Conservation (phyloP, 805 yeast genomes). For the Barnettozyma salicaria region DNA sequence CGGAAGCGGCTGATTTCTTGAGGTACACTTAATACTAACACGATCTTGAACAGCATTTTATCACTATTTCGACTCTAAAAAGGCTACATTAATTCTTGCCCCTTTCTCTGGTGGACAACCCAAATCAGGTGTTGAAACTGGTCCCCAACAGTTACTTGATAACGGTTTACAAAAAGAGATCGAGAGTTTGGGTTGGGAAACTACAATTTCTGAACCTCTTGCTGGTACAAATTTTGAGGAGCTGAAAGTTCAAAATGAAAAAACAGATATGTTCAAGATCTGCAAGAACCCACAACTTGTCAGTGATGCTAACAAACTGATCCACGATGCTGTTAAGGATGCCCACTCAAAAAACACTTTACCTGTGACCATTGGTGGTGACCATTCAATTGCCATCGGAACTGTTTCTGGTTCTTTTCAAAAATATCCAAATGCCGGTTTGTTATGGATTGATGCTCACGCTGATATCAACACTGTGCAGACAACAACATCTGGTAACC, state of each 20-base stretch:
- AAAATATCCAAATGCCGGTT: constrained; percentile 78
- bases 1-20: too few relatives aligned
- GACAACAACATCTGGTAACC: constrained; percentile 79
- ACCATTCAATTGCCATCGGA: constrained; percentile 93
- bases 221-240: constrained; percentile 39
- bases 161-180: constrained; percentile 65
- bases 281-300: constrained; percentile 76
- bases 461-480: constrained; percentile 92
- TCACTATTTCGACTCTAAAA: constrained; percentile 48
- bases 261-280: constrained; percentile 44
- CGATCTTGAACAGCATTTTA: constrained; percentile 33
- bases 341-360: constrained; percentile 46
- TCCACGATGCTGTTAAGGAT: constrained; percentile 53
- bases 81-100: constrained; percentile 71
- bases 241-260: constrained; percentile 33
- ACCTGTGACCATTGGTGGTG: constrained; percentile 91
- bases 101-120: constrained; percentile 97
- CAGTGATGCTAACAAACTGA: constrained; percentile 57
- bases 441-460: constrained; percentile 96
- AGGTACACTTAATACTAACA: too few relatives aligned
- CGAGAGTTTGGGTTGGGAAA: constrained; percentile 66
- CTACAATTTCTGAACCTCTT: constrained; percentile 48
- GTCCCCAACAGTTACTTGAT: constrained; percentile 76
- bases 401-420: constrained; percentile 81
- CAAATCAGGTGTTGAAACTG: constrained; percentile 87